Evolutionary conservation across 306 rosid genomes (phyloP), one percentile per base, ranked within the genome.

Genomic region (Fragaria ananassa): DNA sequence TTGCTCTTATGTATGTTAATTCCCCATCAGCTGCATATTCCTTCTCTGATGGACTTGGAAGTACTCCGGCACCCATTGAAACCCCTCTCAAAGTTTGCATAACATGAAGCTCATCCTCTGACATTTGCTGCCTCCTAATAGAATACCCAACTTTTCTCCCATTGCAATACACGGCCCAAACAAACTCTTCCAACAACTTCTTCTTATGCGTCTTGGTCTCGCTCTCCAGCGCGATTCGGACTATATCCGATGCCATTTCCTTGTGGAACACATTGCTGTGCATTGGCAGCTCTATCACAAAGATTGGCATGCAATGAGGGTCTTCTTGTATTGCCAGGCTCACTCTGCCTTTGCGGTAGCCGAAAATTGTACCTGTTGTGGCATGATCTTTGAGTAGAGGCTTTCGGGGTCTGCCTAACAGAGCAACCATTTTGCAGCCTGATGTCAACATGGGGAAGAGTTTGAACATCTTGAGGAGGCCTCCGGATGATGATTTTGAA

Each of bases 21-120:
- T 95, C 97, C 0, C 97, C 97, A 11, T 95, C 97, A 4, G 76
- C 75, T 17, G 62, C 70, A 13, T 76, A 79, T 42, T 88, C 88
- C 42, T 89, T 88, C 29, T 85, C 87, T 1, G 85, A 69, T 3
- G 90, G 79, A 74, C 74, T 13, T 0, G 97, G 97, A 34, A 92
- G 89, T 60, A 95, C 97, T 41, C 99, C 99, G 11, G 99, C 98
- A 4, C 99, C 99, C 97, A 92, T 95, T 0, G 98, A 95, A 21
- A 95, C 99, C 9, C 99, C 99, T 85, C 96, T 84, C 80, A 95
- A 70, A 35, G 85, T 89, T 58, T 95, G 99, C 97, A 92, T 95
- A 47, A 95, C 98, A 51, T 91, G 88, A n/a, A 89, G 83, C 73
- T 95, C 99, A 23, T 95, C 99, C 3, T 89, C 93, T 6, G 90